Percentiles rank a stretch among this genome's conserved stretches.
Evolutionary conservation across 2,329 filamentous ascomycete genomes (phyloP).

Genomic region (Pseudogymnoascus sp.): DNA sequence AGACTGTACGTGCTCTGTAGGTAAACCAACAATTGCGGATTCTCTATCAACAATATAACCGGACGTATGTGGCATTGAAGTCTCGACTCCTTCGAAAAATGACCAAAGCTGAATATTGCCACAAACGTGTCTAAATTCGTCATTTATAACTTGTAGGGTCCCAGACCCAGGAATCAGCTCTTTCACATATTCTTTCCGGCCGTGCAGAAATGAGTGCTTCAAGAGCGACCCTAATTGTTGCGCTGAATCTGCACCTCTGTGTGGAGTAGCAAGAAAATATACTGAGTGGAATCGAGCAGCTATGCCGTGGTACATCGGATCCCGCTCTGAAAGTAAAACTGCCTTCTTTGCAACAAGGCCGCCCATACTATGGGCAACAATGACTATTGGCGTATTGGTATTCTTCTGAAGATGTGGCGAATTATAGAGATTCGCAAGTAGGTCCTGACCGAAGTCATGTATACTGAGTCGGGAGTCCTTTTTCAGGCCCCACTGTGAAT

Average conservation of each 20-base stretch:
- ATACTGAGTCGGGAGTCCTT: conserved; percentile 13
- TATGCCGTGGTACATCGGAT: too few species aligned
- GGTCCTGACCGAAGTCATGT: conserved; percentile 11
- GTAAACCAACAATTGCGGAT: too few species aligned
- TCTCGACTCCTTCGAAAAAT: neutral
- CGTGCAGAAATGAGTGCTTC: neutral
- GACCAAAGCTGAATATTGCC: neutral
- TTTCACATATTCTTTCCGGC: neutral
- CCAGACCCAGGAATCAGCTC: neutral
- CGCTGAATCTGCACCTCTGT: neutral
- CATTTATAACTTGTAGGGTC: neutral
- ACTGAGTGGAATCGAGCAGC: neutral
- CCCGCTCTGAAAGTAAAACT: neutral
- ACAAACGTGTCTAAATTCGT: neutral
- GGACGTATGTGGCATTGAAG: too few species aligned
- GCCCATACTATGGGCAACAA: conserved; percentile 41
- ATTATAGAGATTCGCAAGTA: neutral
- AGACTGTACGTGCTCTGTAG: conserved; percentile 6
- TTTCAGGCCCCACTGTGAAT: conserved; percentile 12
- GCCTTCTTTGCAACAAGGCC: conserved; percentile 28
- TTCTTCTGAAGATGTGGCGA: neutral
- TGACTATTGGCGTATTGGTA: conserved; percentile 30
- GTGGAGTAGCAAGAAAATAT: neutral
- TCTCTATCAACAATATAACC: too few species aligned
- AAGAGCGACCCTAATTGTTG: neutral